Evolutionary conservation across 768 basidiomycete genomes (phyloP), one percentile per base, ranked within the genome.

Genomic region (Suillus subaureus): DNA sequence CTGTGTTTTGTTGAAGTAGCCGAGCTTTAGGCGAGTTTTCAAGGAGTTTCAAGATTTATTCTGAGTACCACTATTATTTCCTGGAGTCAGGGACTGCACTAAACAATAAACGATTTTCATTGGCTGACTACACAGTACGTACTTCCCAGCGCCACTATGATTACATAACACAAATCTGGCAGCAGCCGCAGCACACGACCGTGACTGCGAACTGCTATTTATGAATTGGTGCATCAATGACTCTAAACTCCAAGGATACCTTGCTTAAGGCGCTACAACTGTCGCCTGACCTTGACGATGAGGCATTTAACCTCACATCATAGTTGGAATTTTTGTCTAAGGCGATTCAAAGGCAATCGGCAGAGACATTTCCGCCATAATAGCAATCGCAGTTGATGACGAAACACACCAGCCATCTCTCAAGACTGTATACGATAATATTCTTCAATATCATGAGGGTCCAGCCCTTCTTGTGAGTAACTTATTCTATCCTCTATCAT

Each of bases 231-330:
- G 33, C 21, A 55, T 35, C 31, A n/a, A 61, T 61, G 61, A 26
- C 61, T n/a, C 26, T 55, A 15, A 21, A 43, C 31, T 56, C 61
- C 31, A 66, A 63, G 33, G 35, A 56, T 1, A 28, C 51, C 2
- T 66, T 76, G 60, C 61, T 76, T 43, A 67, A 68, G 15, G 68
- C 55, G 13, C 63, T 76, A 18, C 55, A 43, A 47, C 45, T 76
- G 37, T 66, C 70, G 15, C 58, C 64, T 37, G 66, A 75, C 64
- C 61, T 78, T 35, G 37, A 65, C 5, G 75, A 72, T 64, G 75
- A 76, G 64, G 75, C 71, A 67, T 37, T 37, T 54, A 21, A 0
- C 11, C 55, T 7, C 26, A 5, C 28, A 40, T 55, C 51, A 16
- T 37, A 9, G 1, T 42, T n/a, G 43, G 2, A 16, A 45, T 54